Evolutionary conservation across 805 yeast species (phyloP), one percentile per base, ranked within the genome.

Genomic region (Torulaspora franciscae): DNA sequence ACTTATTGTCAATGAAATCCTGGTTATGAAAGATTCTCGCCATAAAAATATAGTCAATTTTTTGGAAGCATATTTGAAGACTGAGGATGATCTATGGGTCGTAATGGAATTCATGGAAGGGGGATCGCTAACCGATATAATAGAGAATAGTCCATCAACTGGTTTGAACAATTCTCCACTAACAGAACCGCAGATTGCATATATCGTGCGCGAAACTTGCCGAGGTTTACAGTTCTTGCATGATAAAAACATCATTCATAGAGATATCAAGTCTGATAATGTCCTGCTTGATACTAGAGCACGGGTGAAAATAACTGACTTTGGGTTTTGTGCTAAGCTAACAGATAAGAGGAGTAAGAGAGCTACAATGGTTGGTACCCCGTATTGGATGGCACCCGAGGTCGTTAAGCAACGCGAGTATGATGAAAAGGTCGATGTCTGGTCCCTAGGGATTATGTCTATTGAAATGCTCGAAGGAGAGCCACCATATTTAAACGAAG

Each of bases 301-400:
- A 9, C 81, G 84, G 45, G 95, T 93, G 43, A 95, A 93, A 67
- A 80, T 93, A 46, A 95, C 99, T 1, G 99, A 93, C 71, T 93
- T 93, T 66, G 96, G 96, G 0, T 93, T 91, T 72, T 93, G 99
- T 70, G 99, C 99, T 0, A 95, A 89, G 66, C 69, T 85, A 54
- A 85, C 87, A 11, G 90, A 85, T 45, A 80, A 81, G 53, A 83
- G 86, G 62, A 79, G 85, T 42, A 90, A 91, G 64, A 80, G 99
- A 60, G 95, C 96, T 6, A 93, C 99, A 2, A 86, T 93, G 95
- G 99, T 93, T 14, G 99, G 99, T 28, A 93, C 99, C 0, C 99
- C 99, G 10, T 93, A 93, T 64, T 93, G 99, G 99, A 93, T 93
- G 99, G 99, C 99, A 0, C 99, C 99, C 1, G 99, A 93, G 66